Conservation (phyloP, 352 stramenopile species). For the Phytophthora pseudosyringae region DNA sequence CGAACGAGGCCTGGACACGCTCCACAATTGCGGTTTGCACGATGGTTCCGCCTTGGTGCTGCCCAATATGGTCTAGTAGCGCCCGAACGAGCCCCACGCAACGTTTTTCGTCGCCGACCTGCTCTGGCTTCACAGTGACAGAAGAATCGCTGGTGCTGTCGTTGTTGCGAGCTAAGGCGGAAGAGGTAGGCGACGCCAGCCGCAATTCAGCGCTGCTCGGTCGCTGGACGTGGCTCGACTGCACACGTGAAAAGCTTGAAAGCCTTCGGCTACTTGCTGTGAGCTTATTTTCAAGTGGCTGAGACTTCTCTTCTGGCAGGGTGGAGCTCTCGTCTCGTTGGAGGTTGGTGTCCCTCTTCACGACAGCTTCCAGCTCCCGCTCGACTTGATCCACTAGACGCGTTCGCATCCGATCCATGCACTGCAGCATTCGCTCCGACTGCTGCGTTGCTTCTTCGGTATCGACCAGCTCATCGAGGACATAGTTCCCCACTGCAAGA, state of each 20-base stretch:
- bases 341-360: slow-evolving; percentile 27
- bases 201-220: slow-evolving; percentile 30
- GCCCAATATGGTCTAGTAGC: slow-evolving; percentile 22
- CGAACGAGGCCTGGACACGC: slow-evolving; percentile 19
- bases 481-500: slow-evolving; percentile 31
- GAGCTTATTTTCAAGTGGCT: slow-evolving; percentile 16
- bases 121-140: neutral
- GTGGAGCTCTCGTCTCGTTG: slow-evolving; percentile 15
- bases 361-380: slow-evolving; percentile 28
- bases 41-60: neutral
- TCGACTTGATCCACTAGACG: slow-evolving; percentile 39
- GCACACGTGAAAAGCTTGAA: slow-evolving; percentile 28
- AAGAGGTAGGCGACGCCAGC: slow-evolving; percentile 31
- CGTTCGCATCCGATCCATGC: slow-evolving; percentile 35
- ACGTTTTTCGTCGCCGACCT: slow-evolving; percentile 4
- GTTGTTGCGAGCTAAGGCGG: slow-evolving; percentile 9
- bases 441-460: slow-evolving; percentile 30
- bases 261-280: slow-evolving; percentile 21
- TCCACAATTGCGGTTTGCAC: slow-evolving; percentile 17
- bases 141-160: neutral
- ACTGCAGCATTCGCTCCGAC: slow-evolving; percentile 16
- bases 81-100: slow-evolving; percentile 16
- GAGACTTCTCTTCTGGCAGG: slow-evolving; percentile 6
- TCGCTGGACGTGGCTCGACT: slow-evolving; percentile 23
- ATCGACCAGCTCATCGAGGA: slow-evolving; percentile 52